Conservation (phyloP, 768 basidiomycete genomes). For the Naganishia vaughanmartiniae region DNA sequence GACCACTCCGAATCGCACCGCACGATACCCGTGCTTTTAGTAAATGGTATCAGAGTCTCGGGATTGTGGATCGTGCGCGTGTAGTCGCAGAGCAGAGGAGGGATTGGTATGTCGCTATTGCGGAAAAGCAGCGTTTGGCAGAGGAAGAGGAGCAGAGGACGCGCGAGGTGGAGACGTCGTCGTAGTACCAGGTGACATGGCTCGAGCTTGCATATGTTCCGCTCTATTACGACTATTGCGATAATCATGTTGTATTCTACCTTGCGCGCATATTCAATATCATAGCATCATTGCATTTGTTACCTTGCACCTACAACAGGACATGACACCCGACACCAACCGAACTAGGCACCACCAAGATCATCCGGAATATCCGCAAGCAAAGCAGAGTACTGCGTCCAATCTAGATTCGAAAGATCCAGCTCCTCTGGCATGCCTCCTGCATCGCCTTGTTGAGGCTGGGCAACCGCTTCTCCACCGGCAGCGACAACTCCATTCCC, state of each 20-base stretch:
- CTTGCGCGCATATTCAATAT: too few species aligned
- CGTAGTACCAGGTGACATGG: not conserved
- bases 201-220: not conserved
- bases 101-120: constrained; percentile 41
- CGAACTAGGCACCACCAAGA: constrained; percentile 5
- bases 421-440: constrained; percentile 13
- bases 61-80: constrained; percentile 37
- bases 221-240: not conserved
- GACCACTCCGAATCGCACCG: constrained; percentile 22
- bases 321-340: not conserved
- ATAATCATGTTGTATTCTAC: constrained; percentile 9
- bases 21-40: constrained; percentile 33
- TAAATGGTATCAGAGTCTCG: constrained; percentile 38
- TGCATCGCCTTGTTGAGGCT: not conserved
- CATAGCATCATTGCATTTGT: not conserved
- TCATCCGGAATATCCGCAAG: constrained; percentile 17
- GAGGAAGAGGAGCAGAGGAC: constrained; percentile 21
- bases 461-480: not conserved
- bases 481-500: not conserved
- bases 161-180: constrained; percentile 10
- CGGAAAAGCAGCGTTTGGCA: constrained; percentile 10
- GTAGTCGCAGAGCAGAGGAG: constrained; percentile 43
- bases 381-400: constrained; percentile 23
- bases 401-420: constrained; percentile 10
- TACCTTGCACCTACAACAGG: not conserved